phyloP scores from a whole-genome alignment of 148 eudicot genomes.

The Oxyria digyna region DNA sequence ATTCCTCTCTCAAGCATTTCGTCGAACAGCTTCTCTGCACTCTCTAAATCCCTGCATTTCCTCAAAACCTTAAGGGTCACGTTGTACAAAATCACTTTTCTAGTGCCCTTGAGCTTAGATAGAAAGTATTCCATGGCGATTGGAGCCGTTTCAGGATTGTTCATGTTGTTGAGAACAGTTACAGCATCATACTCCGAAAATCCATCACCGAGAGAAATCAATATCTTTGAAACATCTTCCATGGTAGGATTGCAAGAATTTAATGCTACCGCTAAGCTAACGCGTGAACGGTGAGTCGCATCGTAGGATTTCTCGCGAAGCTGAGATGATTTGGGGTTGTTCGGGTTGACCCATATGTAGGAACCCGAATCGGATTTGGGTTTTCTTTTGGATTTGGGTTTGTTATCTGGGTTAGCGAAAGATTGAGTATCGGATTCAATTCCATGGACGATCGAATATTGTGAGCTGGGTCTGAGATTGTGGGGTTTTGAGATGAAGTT shows the following conservation, averaged over 20 bases:
- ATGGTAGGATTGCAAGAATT: conserved; percentile 29
- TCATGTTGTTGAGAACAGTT: conserved; percentile 48
- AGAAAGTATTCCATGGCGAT: conserved; percentile 34
- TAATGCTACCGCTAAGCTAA: conserved; percentile 25
- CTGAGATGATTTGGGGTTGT: conserved; percentile 42
- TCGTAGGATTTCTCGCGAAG: conserved; percentile 35
- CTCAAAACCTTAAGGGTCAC: conserved; percentile 67
- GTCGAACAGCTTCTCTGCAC: conserved; percentile 60
- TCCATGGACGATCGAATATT: neutral
- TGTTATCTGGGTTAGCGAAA: neutral
- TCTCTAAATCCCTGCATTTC: conserved; percentile 48
- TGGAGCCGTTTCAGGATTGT: conserved; percentile 34
- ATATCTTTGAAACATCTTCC: conserved; percentile 24
- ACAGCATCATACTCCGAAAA: conserved; percentile 62
- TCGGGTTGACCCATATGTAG: conserved; percentile 73
- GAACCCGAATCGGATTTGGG: too few species aligned
- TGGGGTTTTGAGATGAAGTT: neutral
- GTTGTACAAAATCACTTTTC: conserved; percentile 51
- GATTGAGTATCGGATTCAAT: neutral
- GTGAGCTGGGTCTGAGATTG: neutral
- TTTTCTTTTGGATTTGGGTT: neutral
- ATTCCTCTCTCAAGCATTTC: conserved; percentile 54
- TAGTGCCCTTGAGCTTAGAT: conserved; percentile 13
- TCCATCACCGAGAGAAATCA: conserved; percentile 24
- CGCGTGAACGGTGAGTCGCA: conserved; percentile 43